These are phyloP conservation scores for Candida ascalaphidarum DNA, from an alignment of 805 yeast species.

Conservation along the genomic window DNA sequence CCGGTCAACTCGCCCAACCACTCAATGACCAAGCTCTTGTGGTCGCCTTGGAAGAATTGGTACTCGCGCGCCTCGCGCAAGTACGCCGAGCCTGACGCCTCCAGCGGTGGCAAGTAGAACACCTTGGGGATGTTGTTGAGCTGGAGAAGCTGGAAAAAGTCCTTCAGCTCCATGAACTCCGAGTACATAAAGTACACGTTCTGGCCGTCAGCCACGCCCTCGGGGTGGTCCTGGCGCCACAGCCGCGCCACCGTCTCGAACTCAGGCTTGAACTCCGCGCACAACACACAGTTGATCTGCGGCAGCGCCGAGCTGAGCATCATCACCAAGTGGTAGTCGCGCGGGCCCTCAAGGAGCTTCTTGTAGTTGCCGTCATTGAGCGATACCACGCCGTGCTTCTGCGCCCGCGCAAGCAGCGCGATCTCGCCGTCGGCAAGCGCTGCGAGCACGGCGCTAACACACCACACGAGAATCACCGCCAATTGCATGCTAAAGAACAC, in stretches of 20 bases:
- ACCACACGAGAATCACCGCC: no score
- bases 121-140: constrained; percentile 76
- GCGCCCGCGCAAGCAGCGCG: no score
- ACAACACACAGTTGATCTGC: constrained; percentile 67
- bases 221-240: constrained; percentile 45
- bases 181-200: constrained; percentile 65
- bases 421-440: no score
- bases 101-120: constrained; percentile 50
- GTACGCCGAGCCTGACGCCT: constrained; percentile 19
- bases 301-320: constrained; percentile 69
- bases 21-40: constrained; percentile 21
- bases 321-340: constrained; percentile 61
- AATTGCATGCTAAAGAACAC: no score
- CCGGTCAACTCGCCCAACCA: constrained; percentile 31
- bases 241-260: constrained; percentile 54
- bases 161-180: constrained; percentile 55
- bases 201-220: constrained; percentile 30
- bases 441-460: no score
- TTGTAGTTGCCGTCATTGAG: constrained; percentile 57
- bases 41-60: constrained; percentile 40
- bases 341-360: constrained; percentile 47
- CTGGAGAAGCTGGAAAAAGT: constrained; percentile 42
- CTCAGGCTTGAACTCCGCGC: constrained; percentile 63
- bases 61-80: constrained; percentile 26
- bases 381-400: no score